Percentiles rank a stretch among this genome's conserved stretches.
These are phyloP conservation scores for Nitzschia sp. DNA, from an alignment of 108 stramenopile species.

Conservation along the genomic window DNA sequence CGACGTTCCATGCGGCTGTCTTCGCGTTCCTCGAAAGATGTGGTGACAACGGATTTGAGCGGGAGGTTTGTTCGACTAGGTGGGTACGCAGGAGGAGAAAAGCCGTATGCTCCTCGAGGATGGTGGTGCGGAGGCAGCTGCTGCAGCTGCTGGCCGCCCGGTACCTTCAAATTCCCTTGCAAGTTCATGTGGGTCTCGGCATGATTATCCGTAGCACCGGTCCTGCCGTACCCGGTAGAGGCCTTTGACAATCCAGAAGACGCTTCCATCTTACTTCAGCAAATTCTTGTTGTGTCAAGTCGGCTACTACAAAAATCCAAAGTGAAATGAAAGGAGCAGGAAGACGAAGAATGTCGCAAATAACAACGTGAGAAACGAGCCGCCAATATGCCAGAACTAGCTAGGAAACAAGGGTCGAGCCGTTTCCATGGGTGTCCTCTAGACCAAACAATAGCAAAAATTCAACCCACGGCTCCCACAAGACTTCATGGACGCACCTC, in stretches of 20 bases:
- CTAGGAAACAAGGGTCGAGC: too few relatives aligned
- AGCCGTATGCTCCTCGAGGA: neutral
- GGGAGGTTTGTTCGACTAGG: slow-evolving; percentile 1
- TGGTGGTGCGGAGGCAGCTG: slow-evolving; percentile 6
- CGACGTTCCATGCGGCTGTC: slow-evolving; percentile 20
- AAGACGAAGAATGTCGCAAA: too few relatives aligned
- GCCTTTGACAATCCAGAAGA: too few relatives aligned
- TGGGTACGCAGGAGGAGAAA: neutral
- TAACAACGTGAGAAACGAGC: too few relatives aligned
- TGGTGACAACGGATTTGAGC: slow-evolving; percentile 35
- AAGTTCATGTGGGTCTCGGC: slow-evolving; percentile 10
- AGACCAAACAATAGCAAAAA: too few relatives aligned
- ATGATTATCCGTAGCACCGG: slow-evolving; percentile 1
- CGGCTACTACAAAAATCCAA: too few relatives aligned
- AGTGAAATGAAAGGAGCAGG: too few relatives aligned
- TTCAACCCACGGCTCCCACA: slow-evolving; percentile 4
- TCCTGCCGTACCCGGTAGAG: slow-evolving; percentile 1
- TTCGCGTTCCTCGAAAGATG: slow-evolving; percentile 42
- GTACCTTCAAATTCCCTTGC: neutral
- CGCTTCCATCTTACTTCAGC: too few relatives aligned
- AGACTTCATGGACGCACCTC: slow-evolving; percentile 3
- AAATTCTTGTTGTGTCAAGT: too few relatives aligned
- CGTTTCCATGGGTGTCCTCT: too few relatives aligned
- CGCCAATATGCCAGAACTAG: too few relatives aligned
- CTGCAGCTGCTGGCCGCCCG: too few relatives aligned